A percentile compares a stretch with the other conserved stretches of the same genome.
Conservation (phyloP, 23 red algal species). For the Cyanidiococcus yangmingshanensis region DNA sequence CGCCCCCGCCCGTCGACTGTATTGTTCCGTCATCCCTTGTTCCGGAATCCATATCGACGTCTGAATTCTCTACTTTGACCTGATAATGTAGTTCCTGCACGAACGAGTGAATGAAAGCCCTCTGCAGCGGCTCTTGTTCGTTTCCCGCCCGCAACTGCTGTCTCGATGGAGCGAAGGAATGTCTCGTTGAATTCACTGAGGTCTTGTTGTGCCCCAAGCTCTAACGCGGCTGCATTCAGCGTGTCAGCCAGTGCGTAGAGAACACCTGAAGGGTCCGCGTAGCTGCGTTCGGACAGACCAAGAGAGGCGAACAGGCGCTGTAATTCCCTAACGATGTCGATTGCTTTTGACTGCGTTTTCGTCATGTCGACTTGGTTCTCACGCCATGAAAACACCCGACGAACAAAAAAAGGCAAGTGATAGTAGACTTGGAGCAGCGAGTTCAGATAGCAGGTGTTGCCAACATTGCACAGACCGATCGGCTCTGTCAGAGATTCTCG, state of each 20-base stretch:
- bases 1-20: neutral
- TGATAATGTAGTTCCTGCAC: conserved; percentile 9
- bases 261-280: conserved; percentile 54
- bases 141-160: conserved; percentile 22
- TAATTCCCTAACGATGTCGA: conserved; percentile 46
- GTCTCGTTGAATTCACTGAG: conserved; percentile 85
- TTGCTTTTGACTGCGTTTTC: neutral
- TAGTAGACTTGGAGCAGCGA: conserved; percentile 91
- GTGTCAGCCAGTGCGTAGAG: conserved; percentile 45
- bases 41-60: neutral
- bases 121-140: neutral
- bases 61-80: neutral
- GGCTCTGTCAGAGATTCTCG: conserved; percentile 23
- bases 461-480: conserved; percentile 82
- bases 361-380: neutral
- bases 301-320: conserved; percentile 81
- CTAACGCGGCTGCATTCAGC: conserved; percentile 34
- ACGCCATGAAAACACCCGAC: conserved; percentile 53
- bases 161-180: conserved; percentile 77
- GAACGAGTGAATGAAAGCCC: neutral
- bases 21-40: neutral
- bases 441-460: conserved; percentile 96
- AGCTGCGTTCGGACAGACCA: conserved; percentile 51
- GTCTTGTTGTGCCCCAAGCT: conserved; percentile 85
- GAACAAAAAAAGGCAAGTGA: conserved; percentile 53